These are phyloP conservation scores for Suillus discolor DNA, from an alignment of 768 basidiomycete species.

Conservation along the genomic window DNA sequence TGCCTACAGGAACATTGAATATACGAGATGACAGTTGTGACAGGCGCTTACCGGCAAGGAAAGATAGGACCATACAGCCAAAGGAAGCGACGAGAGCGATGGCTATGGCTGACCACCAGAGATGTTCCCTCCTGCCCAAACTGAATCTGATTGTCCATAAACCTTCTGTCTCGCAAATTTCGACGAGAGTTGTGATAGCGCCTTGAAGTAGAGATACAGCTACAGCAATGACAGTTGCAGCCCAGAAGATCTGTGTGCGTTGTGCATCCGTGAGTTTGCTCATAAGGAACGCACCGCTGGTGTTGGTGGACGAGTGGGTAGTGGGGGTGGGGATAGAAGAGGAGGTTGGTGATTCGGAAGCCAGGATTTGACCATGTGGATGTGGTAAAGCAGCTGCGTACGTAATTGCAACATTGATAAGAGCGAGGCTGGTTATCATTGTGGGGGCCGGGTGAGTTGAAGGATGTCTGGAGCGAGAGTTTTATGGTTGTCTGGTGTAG, in stretches of 20 bases:
- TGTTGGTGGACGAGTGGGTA: neutral
- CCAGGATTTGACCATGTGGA: neutral
- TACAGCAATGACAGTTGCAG: constrained; percentile 2
- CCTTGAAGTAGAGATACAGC: constrained; percentile 3
- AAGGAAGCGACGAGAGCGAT: constrained; percentile 1
- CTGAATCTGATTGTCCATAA: constrained; percentile 6
- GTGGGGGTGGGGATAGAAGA: neutral
- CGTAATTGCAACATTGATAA: neutral
- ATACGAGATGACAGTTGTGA: neutral
- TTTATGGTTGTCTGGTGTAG: neutral
- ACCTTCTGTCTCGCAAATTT: constrained; percentile 4
- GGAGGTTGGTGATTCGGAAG: neutral
- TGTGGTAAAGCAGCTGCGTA: neutral
- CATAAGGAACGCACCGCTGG: neutral
- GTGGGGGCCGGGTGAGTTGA: neutral
- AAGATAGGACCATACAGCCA: neutral
- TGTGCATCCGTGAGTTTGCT: neutral
- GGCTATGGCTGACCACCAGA: constrained; percentile 7
- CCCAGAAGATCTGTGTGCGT: neutral
- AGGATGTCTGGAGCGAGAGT: neutral
- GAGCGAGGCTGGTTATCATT: neutral
- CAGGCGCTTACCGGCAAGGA: neutral
- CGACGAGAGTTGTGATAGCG: neutral
- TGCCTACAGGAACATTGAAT: neutral
- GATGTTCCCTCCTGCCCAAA: neutral